A percentile compares a stretch with the other conserved stretches of the same genome.
These are phyloP conservation scores for Parasarocladium wereldwijsianum DNA, from an alignment of 2,329 filamentous ascomycete genomes.

Conservation along the genomic window DNA sequence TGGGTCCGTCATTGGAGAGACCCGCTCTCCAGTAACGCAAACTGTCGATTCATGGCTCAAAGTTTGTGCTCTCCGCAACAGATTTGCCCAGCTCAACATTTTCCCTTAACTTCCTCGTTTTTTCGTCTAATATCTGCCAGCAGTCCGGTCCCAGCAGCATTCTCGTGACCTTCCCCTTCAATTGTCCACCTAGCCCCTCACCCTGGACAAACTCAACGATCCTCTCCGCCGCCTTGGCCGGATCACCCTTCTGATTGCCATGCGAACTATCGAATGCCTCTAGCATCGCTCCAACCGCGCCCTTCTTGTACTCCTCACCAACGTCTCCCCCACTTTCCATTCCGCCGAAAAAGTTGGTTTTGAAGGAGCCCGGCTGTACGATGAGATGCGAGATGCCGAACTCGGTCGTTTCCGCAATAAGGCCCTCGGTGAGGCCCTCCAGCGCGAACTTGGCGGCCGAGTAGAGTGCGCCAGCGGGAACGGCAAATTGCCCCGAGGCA, in stretches of 20 bases:
- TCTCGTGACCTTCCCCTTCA: constrained; percentile 16
- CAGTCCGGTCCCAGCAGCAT: constrained; percentile 21
- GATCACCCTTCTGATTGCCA: constrained; percentile 23
- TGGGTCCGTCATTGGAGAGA: no score
- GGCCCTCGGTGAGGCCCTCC: constrained; percentile 24
- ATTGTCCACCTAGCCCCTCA: constrained; percentile 12
- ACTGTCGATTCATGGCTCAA: no score
- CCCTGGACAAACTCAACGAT: constrained; percentile 22
- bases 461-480: constrained; percentile 26
- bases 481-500: constrained; percentile 24
- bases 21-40: no score
- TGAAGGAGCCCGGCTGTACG: constrained; percentile 34
- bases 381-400: constrained; percentile 27
- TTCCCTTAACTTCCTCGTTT: constrained; percentile 8
- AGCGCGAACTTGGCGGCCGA: constrained; percentile 28
- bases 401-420: constrained; percentile 26
- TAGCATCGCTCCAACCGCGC: constrained; percentile 11
- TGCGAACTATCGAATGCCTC: constrained; percentile 12
- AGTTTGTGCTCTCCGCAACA: constrained; percentile 4
- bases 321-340: constrained; percentile 10
- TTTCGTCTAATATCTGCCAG: constrained; percentile 12
- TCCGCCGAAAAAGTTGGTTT: constrained; percentile 28
- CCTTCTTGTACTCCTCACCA: constrained; percentile 12
- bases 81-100: constrained; percentile 5
- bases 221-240: constrained; percentile 18